phyloP scores from a whole-genome alignment of 495 filamentous ascomycete species.

The Penicillium herquei region DNA sequence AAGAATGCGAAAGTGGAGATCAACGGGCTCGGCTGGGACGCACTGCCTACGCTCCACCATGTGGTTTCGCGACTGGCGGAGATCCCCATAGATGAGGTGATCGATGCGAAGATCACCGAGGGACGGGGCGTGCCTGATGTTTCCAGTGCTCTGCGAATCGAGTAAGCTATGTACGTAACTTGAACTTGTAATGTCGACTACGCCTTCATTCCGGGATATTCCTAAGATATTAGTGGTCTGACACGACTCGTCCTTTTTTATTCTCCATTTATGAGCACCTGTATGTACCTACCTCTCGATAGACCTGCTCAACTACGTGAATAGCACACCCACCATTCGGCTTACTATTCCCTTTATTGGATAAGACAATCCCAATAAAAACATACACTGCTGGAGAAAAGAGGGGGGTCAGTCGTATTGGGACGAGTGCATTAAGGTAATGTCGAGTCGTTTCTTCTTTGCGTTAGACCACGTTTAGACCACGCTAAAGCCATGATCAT shows the following conservation, averaged over 20 bases:
- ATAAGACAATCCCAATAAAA: too few relatives aligned
- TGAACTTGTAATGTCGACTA: too few relatives aligned
- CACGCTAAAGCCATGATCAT: neutral
- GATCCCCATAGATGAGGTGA: constrained; percentile 52
- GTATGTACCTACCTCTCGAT: too few relatives aligned
- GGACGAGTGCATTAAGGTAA: constrained; percentile 1
- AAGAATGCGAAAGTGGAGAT: constrained; percentile 44
- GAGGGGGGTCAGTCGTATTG: neutral
- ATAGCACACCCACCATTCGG: too few relatives aligned
- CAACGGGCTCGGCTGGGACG: constrained; percentile 43
- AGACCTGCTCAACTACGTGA: too few relatives aligned
- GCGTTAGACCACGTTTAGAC: neutral
- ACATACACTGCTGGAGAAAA: too few relatives aligned
- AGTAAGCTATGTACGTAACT: constrained; percentile 14
- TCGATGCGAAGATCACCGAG: constrained; percentile 50
- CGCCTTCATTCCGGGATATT: too few relatives aligned
- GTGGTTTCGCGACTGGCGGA: constrained; percentile 48
- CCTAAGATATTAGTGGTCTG: too few relatives aligned
- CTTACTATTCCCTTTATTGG: too few relatives aligned
- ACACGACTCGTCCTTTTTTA: too few relatives aligned
- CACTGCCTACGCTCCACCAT: constrained; percentile 56
- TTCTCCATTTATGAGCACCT: too few relatives aligned
- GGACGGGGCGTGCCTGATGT: constrained; percentile 50
- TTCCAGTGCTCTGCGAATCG: constrained; percentile 38
- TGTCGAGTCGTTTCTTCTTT: neutral